phyloP scores from a whole-genome alignment of 2,329 filamentous ascomycete genomes.

The Colletotrichum sp. region DNA sequence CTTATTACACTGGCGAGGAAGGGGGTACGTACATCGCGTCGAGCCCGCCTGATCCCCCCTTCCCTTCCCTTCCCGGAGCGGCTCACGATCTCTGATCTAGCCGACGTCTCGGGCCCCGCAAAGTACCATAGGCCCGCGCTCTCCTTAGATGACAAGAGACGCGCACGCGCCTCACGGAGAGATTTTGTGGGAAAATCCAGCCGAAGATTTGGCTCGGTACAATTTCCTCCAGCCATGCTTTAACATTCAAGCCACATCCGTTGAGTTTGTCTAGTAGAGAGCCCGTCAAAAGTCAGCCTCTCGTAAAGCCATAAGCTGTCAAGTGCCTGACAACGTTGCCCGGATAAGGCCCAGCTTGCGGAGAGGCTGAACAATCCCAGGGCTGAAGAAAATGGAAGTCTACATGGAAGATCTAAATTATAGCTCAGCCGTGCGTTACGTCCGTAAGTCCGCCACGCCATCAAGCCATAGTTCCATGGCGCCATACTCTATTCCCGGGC shows the following conservation, averaged over 20 bases:
- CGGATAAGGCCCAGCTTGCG: background rate
- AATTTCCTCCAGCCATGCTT: background rate
- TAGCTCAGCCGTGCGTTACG: background rate
- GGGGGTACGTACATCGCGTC: background rate
- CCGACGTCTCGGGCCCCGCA: conserved; percentile 16
- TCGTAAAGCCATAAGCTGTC: background rate
- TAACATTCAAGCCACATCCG: background rate
- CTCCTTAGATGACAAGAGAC: background rate
- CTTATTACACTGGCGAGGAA: background rate
- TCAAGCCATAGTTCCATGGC: background rate
- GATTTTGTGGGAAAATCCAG: background rate
- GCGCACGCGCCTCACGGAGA: background rate
- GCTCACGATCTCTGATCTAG: conserved; percentile 22
- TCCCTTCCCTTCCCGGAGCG: background rate
- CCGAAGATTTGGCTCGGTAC: background rate
- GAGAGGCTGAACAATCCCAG: background rate
- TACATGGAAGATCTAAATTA: background rate
- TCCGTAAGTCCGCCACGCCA: background rate
- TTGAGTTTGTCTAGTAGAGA: background rate
- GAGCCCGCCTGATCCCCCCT: background rate
- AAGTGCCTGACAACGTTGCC: background rate
- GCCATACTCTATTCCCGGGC: background rate
- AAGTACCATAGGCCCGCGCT: background rate
- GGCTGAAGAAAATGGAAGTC: background rate
- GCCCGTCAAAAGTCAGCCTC: background rate